These are phyloP conservation scores for Pulveroboletus sp. DNA, from an alignment of 768 basidiomycete species.

Conservation along the genomic window DNA sequence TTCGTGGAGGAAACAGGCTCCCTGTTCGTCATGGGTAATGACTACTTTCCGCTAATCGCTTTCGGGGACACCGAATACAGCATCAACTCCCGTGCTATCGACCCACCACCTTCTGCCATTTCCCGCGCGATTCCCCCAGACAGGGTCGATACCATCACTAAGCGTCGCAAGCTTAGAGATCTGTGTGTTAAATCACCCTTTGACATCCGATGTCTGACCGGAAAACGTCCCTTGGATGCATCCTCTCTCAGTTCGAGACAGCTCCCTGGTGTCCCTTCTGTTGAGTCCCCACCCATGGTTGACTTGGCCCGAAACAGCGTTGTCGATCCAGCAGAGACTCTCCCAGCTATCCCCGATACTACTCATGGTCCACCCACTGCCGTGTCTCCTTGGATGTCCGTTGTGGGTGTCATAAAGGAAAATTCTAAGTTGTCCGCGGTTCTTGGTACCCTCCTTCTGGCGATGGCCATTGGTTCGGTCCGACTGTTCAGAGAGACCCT, in stretches of 20 bases:
- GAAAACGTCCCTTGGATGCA: slow-evolving; percentile 51
- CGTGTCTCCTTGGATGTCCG: slow-evolving; percentile 14
- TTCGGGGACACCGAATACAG: slow-evolving; percentile 49
- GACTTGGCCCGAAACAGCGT: slow-evolving; percentile 6
- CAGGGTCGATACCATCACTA: slow-evolving; percentile 44
- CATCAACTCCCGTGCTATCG: slow-evolving; percentile 30
- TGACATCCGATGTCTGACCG: slow-evolving; percentile 59
- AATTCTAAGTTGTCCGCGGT: slow-evolving; percentile 10
- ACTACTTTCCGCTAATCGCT: slow-evolving; percentile 75
- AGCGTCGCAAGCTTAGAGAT: slow-evolving; percentile 40
- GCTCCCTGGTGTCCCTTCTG: slow-evolving; percentile 52
- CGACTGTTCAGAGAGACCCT: slow-evolving; percentile 25
- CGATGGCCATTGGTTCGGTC: slow-evolving; percentile 18
- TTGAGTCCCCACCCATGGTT: slow-evolving; percentile 27
- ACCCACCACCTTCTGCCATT: slow-evolving; percentile 32
- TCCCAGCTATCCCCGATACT: slow-evolving; percentile 16
- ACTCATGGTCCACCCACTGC: slow-evolving; percentile 10
- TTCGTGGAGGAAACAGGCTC: slow-evolving; percentile 66
- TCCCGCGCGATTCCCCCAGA: slow-evolving; percentile 32
- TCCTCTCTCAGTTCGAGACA: slow-evolving; percentile 48
- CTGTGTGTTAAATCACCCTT: slow-evolving; percentile 35
- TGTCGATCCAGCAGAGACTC: slow-evolving; percentile 13
- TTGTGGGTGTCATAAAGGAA: slow-evolving; percentile 10
- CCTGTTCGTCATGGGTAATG: slow-evolving; percentile 82
- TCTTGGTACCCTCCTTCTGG: slow-evolving; percentile 23